Conservation (phyloP, 2,329 filamentous ascomycete genomes). For the Fusarium paranaense region DNA sequence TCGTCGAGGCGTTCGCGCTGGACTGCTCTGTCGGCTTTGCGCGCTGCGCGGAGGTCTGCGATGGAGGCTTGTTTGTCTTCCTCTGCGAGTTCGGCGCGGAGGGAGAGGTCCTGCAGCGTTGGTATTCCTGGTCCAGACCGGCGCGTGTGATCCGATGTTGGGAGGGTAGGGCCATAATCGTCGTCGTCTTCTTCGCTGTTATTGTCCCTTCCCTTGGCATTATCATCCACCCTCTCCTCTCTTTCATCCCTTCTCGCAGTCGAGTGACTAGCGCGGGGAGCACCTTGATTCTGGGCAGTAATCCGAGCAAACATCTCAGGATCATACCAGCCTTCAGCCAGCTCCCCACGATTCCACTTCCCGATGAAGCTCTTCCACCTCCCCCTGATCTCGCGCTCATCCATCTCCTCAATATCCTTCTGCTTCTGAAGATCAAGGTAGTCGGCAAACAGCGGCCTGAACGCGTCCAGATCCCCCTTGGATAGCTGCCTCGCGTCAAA, state of each 20-base stretch:
- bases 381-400: constrained; percentile 80
- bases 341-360: constrained; percentile 91
- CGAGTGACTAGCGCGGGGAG: constrained; percentile 1
- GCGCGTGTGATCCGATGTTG: constrained; percentile 39
- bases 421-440: constrained; percentile 92
- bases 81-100: constrained; percentile 62
- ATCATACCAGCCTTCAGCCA: constrained; percentile 95
- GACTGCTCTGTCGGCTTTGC: constrained; percentile 71
- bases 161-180: constrained; percentile 63
- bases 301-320: constrained; percentile 71
- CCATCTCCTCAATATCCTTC: constrained; percentile 74
- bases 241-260: constrained; percentile 26
- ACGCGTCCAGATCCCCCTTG: constrained; percentile 74
- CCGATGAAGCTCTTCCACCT: constrained; percentile 93
- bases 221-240: constrained; percentile 53
- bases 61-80: constrained; percentile 64
- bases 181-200: constrained; percentile 59
- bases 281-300: constrained; percentile 42
- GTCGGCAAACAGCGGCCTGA: constrained; percentile 79
- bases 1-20: constrained; percentile 85
- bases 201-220: constrained; percentile 51
- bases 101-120: constrained; percentile 77
- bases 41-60: constrained; percentile 69
- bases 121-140: constrained; percentile 73
- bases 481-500: constrained; percentile 73